Conservation (phyloP, 1,284 basidiomycete species). For the Salmacisia buchloeana region DNA sequence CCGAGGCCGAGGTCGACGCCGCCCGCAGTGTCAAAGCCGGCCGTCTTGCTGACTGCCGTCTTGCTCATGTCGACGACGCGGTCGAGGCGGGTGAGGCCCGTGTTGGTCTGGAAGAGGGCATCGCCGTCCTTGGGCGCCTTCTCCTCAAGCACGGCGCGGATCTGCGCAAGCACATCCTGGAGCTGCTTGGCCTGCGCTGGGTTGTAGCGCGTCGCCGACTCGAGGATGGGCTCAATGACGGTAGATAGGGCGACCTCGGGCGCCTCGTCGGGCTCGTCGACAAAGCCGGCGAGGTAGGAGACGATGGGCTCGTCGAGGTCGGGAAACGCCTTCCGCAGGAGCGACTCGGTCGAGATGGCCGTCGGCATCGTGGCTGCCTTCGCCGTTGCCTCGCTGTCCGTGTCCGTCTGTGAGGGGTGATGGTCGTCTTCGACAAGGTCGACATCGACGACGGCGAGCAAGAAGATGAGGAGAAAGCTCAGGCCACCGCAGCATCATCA, state of each 20-base stretch:
- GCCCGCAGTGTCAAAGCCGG: slow-evolving; percentile 44
- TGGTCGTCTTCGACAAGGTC: neutral
- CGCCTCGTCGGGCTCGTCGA: slow-evolving; percentile 66
- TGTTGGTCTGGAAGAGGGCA: slow-evolving; percentile 51
- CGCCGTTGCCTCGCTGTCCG: neutral
- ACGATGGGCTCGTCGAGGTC: slow-evolving; percentile 89
- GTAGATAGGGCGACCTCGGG: slow-evolving; percentile 36
- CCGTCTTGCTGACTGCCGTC: slow-evolving; percentile 53
- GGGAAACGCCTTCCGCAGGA: slow-evolving; percentile 72
- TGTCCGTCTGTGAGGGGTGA: neutral
- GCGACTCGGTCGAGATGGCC: slow-evolving; percentile 51
- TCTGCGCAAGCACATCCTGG: slow-evolving; percentile 27
- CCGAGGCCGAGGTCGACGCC: slow-evolving; percentile 73
- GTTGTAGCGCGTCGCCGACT: slow-evolving; percentile 40
- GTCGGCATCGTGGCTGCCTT: slow-evolving; percentile 54
- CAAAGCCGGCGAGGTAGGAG: slow-evolving; percentile 83
- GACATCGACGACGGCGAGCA: neutral
- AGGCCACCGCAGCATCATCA: no score
- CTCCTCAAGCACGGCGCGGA: slow-evolving; percentile 35
- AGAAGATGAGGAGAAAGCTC: no score
- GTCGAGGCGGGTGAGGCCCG: slow-evolving; percentile 68
- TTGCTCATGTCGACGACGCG: slow-evolving; percentile 92
- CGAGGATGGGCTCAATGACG: slow-evolving; percentile 43
- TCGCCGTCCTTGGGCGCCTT: slow-evolving; percentile 25
- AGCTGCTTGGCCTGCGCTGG: slow-evolving; percentile 26